Conservation (phyloP, 345 rosid species). For the Carallia brachiata region DNA sequence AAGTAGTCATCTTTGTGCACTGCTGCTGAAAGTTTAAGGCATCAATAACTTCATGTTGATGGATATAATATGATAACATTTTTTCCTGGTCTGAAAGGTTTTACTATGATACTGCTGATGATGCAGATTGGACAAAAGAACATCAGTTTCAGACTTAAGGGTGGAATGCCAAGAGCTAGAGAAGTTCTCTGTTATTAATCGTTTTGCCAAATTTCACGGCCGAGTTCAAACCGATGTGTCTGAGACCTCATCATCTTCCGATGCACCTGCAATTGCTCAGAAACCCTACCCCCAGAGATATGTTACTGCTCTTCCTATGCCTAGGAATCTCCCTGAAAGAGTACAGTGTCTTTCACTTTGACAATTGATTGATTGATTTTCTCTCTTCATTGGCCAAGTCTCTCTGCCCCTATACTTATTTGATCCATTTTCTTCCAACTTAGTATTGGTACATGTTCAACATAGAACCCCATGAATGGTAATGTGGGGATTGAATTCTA, state of each 20-base stretch:
- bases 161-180: slow-evolving; percentile 78
- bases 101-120: background rate
- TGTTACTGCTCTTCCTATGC: slow-evolving; percentile 73
- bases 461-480: slow-evolving; percentile 30
- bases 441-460: slow-evolving; percentile 24
- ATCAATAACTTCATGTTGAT: too few species aligned
- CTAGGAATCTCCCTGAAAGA: slow-evolving; percentile 78
- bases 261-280: slow-evolving; percentile 32
- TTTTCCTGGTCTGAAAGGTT: background rate
- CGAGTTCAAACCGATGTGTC: slow-evolving; percentile 48
- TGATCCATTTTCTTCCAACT: slow-evolving; percentile 23
- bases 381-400: slow-evolving; percentile 24
- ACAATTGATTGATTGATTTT: slow-evolving; percentile 37
- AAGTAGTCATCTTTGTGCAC: too few species aligned
- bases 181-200: slow-evolving; percentile 75
- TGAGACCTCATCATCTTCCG: slow-evolving; percentile 44
- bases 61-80: too few species aligned
- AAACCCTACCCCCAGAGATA: slow-evolving; percentile 66
- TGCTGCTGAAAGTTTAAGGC: too few species aligned
- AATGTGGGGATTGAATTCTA: slow-evolving; percentile 25
- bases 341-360: slow-evolving; percentile 89
- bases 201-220: slow-evolving; percentile 87
- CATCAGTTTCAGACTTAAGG: slow-evolving; percentile 58
- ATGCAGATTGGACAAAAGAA: slow-evolving; percentile 71
- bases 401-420: slow-evolving; percentile 20